These are phyloP conservation scores for Iberis amara DNA, from an alignment of 441 rosid genomes.

Conservation along the genomic window DNA sequence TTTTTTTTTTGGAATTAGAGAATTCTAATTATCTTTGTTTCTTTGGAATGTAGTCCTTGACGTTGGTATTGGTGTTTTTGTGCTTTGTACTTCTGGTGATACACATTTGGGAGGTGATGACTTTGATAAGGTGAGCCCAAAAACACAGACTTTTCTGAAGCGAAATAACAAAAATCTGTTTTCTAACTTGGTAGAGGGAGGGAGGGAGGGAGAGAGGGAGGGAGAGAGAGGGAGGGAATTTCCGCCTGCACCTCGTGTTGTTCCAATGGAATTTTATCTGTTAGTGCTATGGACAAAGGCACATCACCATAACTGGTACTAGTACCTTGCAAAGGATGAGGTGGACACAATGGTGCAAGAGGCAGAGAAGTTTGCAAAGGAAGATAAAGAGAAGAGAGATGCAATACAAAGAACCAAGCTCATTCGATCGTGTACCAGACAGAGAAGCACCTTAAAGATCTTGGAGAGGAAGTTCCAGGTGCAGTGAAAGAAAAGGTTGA, in stretches of 20 bases:
- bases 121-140: constrained; percentile 60
- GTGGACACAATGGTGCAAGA: constrained; percentile 71
- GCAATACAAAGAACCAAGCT: constrained; percentile 92
- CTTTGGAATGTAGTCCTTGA: constrained; percentile 62
- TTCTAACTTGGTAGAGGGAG: no score
- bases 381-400: constrained; percentile 88
- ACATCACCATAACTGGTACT: constrained; percentile 91
- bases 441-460: constrained; percentile 80
- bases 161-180: no score
- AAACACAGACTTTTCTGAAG: no score
- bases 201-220: no score
- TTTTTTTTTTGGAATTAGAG: no score
- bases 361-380: constrained; percentile 73
- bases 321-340: constrained; percentile 80
- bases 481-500: constrained; percentile 79
- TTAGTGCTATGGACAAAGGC: constrained; percentile 77
- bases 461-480: constrained; percentile 77
- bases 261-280: constrained; percentile 90
- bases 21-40: background rate
- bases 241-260: constrained; percentile 92
- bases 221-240: no score
- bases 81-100: constrained; percentile 89
- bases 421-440: constrained; percentile 82
- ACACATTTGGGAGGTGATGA: constrained; percentile 98
- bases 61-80: constrained; percentile 96